Conservation (phyloP, 2,329 filamentous ascomycete species). For the Neurospora sp. region DNA sequence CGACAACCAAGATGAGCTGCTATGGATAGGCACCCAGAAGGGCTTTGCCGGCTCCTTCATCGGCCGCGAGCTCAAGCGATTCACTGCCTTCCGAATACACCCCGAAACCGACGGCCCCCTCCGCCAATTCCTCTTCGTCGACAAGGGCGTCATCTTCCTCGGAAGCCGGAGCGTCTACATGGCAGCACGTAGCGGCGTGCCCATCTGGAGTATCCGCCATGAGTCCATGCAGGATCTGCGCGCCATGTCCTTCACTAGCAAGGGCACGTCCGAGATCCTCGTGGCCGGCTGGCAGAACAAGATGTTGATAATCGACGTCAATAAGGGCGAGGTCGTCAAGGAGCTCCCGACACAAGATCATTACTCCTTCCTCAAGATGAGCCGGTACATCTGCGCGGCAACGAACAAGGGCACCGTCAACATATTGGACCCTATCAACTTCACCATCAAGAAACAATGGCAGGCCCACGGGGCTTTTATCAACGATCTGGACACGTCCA, state of each 20-base stretch:
- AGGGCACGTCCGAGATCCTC: constrained; percentile 71
- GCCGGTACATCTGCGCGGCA: constrained; percentile 84
- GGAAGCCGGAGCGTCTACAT: constrained; percentile 80
- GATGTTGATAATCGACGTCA: constrained; percentile 68
- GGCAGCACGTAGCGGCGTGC: constrained; percentile 68
- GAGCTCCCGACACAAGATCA: constrained; percentile 57
- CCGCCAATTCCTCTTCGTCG: constrained; percentile 81
- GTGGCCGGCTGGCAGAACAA: constrained; percentile 77
- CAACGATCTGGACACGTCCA: constrained; percentile 94
- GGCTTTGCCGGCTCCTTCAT: constrained; percentile 85
- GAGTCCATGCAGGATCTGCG: constrained; percentile 74
- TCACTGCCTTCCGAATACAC: constrained; percentile 84
- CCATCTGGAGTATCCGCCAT: constrained; percentile 77
- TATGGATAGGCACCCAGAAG: constrained; percentile 81
- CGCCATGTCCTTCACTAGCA: constrained; percentile 93
- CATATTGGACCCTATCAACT: constrained; percentile 70
- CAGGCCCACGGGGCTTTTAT: constrained; percentile 81
- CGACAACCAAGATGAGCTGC: constrained; percentile 76
- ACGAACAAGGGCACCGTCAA: constrained; percentile 75
- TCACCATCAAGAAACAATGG: constrained; percentile 76
- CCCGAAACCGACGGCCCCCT: constrained; percentile 63
- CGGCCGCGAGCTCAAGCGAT: constrained; percentile 72
- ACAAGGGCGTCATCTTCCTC: constrained; percentile 80
- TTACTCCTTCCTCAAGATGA: constrained; percentile 88
- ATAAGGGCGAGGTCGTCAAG: constrained; percentile 53